A percentile compares a stretch with the other conserved stretches of the same genome.
Conservation (phyloP, 2,329 filamentous ascomycete species). For the Cladosporium oxysporum region DNA sequence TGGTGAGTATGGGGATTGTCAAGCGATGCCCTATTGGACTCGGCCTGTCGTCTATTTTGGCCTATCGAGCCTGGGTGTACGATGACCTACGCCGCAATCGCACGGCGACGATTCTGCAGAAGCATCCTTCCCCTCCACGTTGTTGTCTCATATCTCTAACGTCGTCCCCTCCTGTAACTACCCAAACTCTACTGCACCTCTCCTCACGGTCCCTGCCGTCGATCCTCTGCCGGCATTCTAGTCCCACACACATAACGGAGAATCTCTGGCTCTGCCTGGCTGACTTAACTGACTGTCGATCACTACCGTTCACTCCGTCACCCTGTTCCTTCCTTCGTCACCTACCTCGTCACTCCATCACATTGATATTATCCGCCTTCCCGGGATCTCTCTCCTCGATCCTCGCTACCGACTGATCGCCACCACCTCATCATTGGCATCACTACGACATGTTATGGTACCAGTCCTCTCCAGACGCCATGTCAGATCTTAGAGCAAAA, state of each 20-base stretch:
- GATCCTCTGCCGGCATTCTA: constrained; percentile 11
- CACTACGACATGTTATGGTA: constrained; percentile 16
- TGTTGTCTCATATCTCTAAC: constrained; percentile 18
- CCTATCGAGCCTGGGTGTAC: constrained; percentile 4
- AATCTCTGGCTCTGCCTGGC: constrained; percentile 14
- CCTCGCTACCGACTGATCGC: neutral
- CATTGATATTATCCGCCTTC: constrained; percentile 5
- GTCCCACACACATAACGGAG: constrained; percentile 4
- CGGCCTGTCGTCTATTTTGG: constrained; percentile 20
- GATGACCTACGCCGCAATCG: constrained; percentile 10
- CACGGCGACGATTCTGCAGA: constrained; percentile 14
- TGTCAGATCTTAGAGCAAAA: constrained; percentile 20
- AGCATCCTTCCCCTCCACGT: constrained; percentile 19
- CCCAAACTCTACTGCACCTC: constrained; percentile 10
- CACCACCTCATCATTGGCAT: neutral
- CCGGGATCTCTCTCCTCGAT: neutral
- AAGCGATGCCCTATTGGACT: constrained; percentile 19
- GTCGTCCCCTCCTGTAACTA: constrained; percentile 9
- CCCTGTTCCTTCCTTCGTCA: neutral
- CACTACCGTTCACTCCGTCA: constrained; percentile 11
- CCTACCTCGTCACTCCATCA: neutral
- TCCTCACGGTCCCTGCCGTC: constrained; percentile 14
- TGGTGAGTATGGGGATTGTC: constrained; percentile 11
- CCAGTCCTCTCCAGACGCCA: constrained; percentile 19
- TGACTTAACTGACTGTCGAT: constrained; percentile 14